Evolutionary conservation across 805 yeast species (phyloP), one percentile per base, ranked within the genome.

Genomic region (Zygotorulaspora danielsina): DNA sequence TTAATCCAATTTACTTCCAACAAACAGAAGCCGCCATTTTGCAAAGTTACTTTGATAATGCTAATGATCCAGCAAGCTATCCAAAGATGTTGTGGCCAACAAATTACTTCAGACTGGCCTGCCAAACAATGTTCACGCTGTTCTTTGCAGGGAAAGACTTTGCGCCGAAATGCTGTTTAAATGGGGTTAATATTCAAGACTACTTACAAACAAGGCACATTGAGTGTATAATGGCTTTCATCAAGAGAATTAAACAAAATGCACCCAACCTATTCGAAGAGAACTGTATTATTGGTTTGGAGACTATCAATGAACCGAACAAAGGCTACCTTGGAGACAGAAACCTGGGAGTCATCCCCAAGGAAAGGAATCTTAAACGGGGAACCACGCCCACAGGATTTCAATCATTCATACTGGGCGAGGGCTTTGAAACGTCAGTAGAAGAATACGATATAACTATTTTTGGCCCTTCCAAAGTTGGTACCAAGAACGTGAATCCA

Each of bases 21-120:
- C 69, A 49, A 2, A 84, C 93, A 4, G 85, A 83, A 43, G 95
- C 96, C 1, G 90, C 96, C 0, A 60, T 85, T 22, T 57, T 87
- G 15, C 96, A 89, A 57, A 79, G 83, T 50, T 57, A 65, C 12
- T 70, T 68, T 56, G 63, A 61, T 19, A 54, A 63, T 1, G 68
- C 61, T n/a, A 60, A 69, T 32, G 75, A 77, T 6, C 50, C 51
- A 12, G 38, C 59, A 8, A 50, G 41, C 11, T 84, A 75, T 57
- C 87, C 88, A 5, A 83, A 84, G 52, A 89, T 89, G 97, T 69
- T 88, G 22, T 89, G 97, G 97, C 79, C 95, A 0, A 79, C 96
- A 1, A 89, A 89, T 61, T 87, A 88, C 55, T 75, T 69, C 45
- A 70, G 93, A 24, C 65, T 87, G 43, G 95, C 87, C 2, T 70